Evolutionary conservation across 225 moss, liverwort and hornwort species (phyloP).

Genomic region (Rhytidiadelphus loreus): DNA sequence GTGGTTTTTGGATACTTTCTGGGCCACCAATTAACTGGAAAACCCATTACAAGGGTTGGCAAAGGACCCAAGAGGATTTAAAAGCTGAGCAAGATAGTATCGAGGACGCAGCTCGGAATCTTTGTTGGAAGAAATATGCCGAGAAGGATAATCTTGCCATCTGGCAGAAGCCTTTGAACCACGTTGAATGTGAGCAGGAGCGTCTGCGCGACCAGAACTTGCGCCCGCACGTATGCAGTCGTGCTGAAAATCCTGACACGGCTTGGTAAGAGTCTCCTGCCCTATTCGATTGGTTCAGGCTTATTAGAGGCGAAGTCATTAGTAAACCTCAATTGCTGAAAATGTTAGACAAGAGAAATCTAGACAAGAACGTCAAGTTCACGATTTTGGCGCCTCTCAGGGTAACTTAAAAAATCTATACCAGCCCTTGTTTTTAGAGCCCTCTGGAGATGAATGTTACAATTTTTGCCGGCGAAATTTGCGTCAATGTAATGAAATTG

Average conservation of each 20-base stretch:
- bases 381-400: background rate
- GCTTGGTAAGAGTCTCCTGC: constrained; percentile 55
- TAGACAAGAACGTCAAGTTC: background rate
- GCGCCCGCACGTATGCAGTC: constrained; percentile 71
- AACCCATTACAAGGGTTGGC: constrained; percentile 81
- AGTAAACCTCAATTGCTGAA: background rate
- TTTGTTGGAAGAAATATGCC: constrained; percentile 77
- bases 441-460: background rate
- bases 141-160: constrained; percentile 89
- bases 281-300: background rate
- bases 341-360: too few relatives aligned
- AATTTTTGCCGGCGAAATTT: background rate
- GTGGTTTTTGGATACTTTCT: constrained; percentile 92
- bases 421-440: too few relatives aligned
- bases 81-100: constrained; percentile 70
- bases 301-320: background rate
- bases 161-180: constrained; percentile 88
- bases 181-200: constrained; percentile 49
- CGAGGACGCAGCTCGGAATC: constrained; percentile 62
- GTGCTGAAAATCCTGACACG: constrained; percentile 69
- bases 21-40: constrained; percentile 92
- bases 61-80: constrained; percentile 64
- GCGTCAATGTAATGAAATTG: background rate
- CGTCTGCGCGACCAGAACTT: constrained; percentile 32
- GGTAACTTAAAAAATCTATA: too few relatives aligned